Conservation (phyloP, 2,329 filamentous ascomycete genomes). For the Verruconis gallopava region DNA sequence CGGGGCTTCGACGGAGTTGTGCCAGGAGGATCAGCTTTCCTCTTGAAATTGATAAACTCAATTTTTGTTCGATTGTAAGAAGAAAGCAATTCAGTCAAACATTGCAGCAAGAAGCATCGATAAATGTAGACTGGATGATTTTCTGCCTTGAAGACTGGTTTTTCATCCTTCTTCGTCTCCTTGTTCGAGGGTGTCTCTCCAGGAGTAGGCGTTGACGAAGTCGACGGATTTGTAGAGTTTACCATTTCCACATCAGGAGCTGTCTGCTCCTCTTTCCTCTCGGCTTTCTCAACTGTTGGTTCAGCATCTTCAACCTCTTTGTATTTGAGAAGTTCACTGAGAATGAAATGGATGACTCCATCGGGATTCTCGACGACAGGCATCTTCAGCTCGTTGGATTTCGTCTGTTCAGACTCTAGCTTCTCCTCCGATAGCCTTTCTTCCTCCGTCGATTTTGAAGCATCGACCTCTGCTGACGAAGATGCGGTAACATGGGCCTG, state of each 20-base stretch:
- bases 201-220: constrained; percentile 26
- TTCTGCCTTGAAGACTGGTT: constrained; percentile 73
- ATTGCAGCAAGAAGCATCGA: constrained; percentile 86
- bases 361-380: constrained; percentile 86
- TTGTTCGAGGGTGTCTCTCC: constrained; percentile 10
- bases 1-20: constrained; percentile 88
- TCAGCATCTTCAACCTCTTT: constrained; percentile 86
- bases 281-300: constrained; percentile 25
- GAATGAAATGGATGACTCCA: constrained; percentile 86
- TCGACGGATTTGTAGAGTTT: constrained; percentile 17
- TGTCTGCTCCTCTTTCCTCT: constrained; percentile 20
- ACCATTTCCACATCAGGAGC: constrained; percentile 38
- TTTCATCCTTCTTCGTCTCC: constrained; percentile 45
- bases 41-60: constrained; percentile 98
- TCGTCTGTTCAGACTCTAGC: constrained; percentile 51
- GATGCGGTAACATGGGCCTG: constrained; percentile 16
- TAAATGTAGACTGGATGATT: constrained; percentile 96
- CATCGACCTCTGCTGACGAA: constrained; percentile 14
- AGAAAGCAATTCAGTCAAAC: constrained; percentile 75
- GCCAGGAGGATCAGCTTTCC: constrained; percentile 70
- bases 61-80: constrained; percentile 93
- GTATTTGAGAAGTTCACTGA: constrained; percentile 85
- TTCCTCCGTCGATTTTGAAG: constrained; percentile 15
- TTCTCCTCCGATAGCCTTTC: constrained; percentile 30
- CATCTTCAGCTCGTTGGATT: constrained; percentile 58